phyloP scores from a whole-genome alignment of 176 grass and related monocot genomes.

The Ampelocalamus luodianensis region DNA sequence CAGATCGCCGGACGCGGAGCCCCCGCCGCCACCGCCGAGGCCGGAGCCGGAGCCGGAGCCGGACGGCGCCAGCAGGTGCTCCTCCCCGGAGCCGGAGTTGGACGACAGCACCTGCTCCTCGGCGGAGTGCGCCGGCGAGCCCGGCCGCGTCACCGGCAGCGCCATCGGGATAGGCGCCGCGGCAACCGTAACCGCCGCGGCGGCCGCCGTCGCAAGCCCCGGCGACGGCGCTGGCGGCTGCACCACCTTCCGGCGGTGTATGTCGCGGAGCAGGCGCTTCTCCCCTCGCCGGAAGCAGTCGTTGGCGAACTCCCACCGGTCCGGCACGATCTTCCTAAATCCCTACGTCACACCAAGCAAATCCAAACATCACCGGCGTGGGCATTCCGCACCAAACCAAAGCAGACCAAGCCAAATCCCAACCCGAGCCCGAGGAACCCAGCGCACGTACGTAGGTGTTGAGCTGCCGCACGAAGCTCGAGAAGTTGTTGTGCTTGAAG shows the following conservation, averaged over 20 bases:
- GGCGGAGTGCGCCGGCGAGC: slow-evolving; percentile 55
- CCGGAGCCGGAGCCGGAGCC: slow-evolving; percentile 48
- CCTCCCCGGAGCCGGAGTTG: slow-evolving; percentile 47
- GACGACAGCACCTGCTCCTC: slow-evolving; percentile 85
- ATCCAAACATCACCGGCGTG: slow-evolving; percentile 40
- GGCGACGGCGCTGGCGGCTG: not conserved
- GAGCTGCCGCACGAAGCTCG: slow-evolving; percentile 94
- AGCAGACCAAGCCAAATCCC: not conserved
- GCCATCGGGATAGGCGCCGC: slow-evolving; percentile 61
- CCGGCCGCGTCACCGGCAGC: slow-evolving; percentile 43
- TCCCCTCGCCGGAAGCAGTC: slow-evolving; percentile 75
- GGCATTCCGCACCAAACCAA: slow-evolving; percentile 9
- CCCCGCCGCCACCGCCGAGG: slow-evolving; percentile 14
- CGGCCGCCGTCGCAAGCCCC: slow-evolving; percentile 24
- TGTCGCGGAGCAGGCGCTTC: slow-evolving; percentile 73
- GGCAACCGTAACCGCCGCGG: slow-evolving; percentile 44
- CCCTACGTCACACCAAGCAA: slow-evolving; percentile 65
- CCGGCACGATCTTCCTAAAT: slow-evolving; percentile 86
- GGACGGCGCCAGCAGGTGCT: slow-evolving; percentile 27
- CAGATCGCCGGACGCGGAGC: slow-evolving; percentile 53
- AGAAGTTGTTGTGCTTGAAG: slow-evolving; percentile 99
- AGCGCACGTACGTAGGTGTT: slow-evolving; percentile 73
- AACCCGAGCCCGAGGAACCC: slow-evolving; percentile 17
- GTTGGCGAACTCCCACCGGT: slow-evolving; percentile 92
- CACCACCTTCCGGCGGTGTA: slow-evolving; percentile 73